Evolutionary conservation across 768 basidiomycete genomes (phyloP), one percentile per base, ranked within the genome.

Genomic region (Hericium erinaceus): DNA sequence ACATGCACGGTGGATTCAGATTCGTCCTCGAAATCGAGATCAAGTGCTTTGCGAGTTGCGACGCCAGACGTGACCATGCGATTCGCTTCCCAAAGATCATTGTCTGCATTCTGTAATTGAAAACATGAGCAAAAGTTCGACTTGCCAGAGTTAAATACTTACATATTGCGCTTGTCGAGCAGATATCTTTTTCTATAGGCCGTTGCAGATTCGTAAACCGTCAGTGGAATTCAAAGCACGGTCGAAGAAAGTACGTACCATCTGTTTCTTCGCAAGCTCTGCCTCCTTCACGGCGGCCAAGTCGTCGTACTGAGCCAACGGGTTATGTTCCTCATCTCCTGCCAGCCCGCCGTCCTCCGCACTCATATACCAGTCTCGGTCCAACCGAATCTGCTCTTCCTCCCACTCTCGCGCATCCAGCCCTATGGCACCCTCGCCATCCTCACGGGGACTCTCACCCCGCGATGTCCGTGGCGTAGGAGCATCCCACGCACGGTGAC

Each of bases 61-160:
- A 98, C 88, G 66, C 97, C 97, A 2, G 97, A 98, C 0, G 92
- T 92, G 10, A 92, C 77, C 89, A 99, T 95, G 66, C 95, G 90
- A 67, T 98, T 98, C 8, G 90, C 90, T 75, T 99, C 97, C 97
- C 97, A 99, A 11, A 95, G 75, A 66, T 99, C 97, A 65, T 97
- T 98, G 70, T 99, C 97, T 22, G 92, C 92, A 65, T 98, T 98
- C 91, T 95, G 66, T 4, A 58, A 8, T 18, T n/a, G 22, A 12
- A 16, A 6, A 46, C 24, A 61, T 69, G 60, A 46, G 57, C 41
- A 22, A 18, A 2, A 12, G 11, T n/a, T 39, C 46, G 15, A 55
- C 39, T 48, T 39, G 20, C 18, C 38, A 16, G 15, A 53, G 44
- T 33, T 13, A 4, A 1, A 4, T 22, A 75, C 89, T 64, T 64